A percentile compares a stretch with the other conserved stretches of the same genome.
Conservation (phyloP, 805 yeast genomes). For the Jamesozyma gamospora region DNA sequence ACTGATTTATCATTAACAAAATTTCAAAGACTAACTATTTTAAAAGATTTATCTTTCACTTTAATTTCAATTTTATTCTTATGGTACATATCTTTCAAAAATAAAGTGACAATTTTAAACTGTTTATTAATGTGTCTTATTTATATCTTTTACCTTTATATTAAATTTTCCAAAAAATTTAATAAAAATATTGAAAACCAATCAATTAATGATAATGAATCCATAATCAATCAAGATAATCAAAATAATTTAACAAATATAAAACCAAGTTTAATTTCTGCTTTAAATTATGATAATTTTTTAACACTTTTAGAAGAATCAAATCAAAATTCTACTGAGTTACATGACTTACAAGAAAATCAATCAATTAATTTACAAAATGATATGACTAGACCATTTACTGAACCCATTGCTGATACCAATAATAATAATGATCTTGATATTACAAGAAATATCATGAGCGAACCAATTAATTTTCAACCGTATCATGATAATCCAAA, state of each 20-base stretch:
- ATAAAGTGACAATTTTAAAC: constrained; percentile 19
- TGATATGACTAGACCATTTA: constrained; percentile 7
- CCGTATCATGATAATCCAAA: constrained; percentile 20
- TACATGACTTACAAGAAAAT: constrained; percentile 2
- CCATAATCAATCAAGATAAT: background rate
- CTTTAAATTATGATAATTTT: constrained; percentile 23
- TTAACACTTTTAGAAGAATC: constrained; percentile 21
- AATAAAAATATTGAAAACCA: background rate
- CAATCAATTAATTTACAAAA: background rate
- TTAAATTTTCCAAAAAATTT: constrained; percentile 3
- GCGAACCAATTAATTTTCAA: constrained; percentile 19
- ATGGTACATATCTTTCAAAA: constrained; percentile 16
- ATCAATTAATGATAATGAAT: background rate
- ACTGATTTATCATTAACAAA: constrained; percentile 10
- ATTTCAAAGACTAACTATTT: constrained; percentile 12
- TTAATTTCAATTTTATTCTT: constrained; percentile 18
- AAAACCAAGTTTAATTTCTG: constrained; percentile 24
- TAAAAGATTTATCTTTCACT: constrained; percentile 22
- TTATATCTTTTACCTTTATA: constrained; percentile 13
- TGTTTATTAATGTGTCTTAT: constrained; percentile 21
- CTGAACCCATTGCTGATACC: constrained; percentile 17
- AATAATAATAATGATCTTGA: background rate
- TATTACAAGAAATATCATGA: constrained; percentile 3
- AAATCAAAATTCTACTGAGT: constrained; percentile 5
- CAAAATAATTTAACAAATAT: constrained; percentile 6